Base-by-base conservation (phyloP, 768 basidiomycete species). In the Rossbeevera mucosa region DNA sequence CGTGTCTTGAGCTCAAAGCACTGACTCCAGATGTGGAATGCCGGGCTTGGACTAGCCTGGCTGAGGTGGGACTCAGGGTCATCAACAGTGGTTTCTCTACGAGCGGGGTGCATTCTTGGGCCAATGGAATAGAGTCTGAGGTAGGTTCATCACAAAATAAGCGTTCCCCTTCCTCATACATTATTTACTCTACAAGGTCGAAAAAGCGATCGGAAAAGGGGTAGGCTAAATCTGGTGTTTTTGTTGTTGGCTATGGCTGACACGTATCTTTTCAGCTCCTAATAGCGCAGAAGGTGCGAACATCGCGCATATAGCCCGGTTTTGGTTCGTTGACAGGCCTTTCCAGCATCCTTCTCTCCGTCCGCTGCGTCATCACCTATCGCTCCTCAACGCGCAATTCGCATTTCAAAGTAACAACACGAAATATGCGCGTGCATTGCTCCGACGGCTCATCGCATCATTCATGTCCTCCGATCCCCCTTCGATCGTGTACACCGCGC, bases 161-260 rank as follows among this genome's bases (percentile, higher is more conserved):
- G 8, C 25, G 4, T 12, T 12, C 21, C 25, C 6, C 20, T 5
- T 40, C 6, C 45, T 60, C 41, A 57, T 21, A 3, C 7, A 9
- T 2, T 45, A 7, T 24, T 12, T 13, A 46, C 24, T 25, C 9
- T 22, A 16, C 44, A 47, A 80, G 79, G 73, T 79, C 3, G 86
- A 88, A 61, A 80, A 76, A 51, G 82, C 86, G 11, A 72, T 87
- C 14, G 80, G 79, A 14, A 86, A 85, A 70, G 87, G 83, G 51
- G 86, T 89, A 53, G 67, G 86, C 76, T 2, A 2, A 41, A 31
- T 56, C 31, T 46, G 20, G 21, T 31, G 21, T 45, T 25, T 12
- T 28, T 13, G n/a, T n/a, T 3, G 22, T 16, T 18, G 12, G 12
- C 4, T 38, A 41, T 44, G 2, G 29, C 20, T 59, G 36, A 55